Evolutionary conservation across 2,329 filamentous ascomycete species (phyloP).

Genomic region (Epichloe gansuensis): DNA sequence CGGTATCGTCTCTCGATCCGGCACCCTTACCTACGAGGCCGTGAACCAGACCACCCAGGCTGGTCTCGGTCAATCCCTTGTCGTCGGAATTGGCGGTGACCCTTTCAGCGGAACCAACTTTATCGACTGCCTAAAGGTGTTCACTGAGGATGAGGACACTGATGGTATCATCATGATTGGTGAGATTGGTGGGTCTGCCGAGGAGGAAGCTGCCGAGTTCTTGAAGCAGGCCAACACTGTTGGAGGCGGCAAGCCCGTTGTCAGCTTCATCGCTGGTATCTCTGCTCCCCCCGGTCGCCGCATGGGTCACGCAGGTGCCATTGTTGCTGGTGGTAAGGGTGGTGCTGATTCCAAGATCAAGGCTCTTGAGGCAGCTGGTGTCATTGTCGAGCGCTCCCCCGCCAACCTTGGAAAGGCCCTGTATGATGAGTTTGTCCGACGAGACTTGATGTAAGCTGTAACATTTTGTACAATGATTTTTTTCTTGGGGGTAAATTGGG

Average conservation of each 20-base stretch:
- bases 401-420: constrained; percentile 86
- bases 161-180: constrained; percentile 99
- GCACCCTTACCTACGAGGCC: constrained; percentile 97
- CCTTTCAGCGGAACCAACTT: constrained; percentile 99
- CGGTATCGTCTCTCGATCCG: constrained; percentile 95
- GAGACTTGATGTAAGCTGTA: constrained; percentile 68
- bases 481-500: neutral
- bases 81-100: constrained; percentile 96
- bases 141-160: constrained; percentile 89
- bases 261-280: constrained; percentile 97
- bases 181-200: constrained; percentile 92
- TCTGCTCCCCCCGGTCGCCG: constrained; percentile 88
- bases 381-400: constrained; percentile 91
- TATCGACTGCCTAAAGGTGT: constrained; percentile 97
- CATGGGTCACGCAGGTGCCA: constrained; percentile 98
- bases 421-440: constrained; percentile 89
- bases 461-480: constrained; percentile 3
- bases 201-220: constrained; percentile 97
- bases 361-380: constrained; percentile 77
- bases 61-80: constrained; percentile 92
- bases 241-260: constrained; percentile 79
- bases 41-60: constrained; percentile 99
- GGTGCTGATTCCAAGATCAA: constrained; percentile 97
- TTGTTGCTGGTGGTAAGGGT: constrained; percentile 94
- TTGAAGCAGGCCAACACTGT: constrained; percentile 80